phyloP scores from a whole-genome alignment of 306 rosid species.

The Inga oerstediana region DNA sequence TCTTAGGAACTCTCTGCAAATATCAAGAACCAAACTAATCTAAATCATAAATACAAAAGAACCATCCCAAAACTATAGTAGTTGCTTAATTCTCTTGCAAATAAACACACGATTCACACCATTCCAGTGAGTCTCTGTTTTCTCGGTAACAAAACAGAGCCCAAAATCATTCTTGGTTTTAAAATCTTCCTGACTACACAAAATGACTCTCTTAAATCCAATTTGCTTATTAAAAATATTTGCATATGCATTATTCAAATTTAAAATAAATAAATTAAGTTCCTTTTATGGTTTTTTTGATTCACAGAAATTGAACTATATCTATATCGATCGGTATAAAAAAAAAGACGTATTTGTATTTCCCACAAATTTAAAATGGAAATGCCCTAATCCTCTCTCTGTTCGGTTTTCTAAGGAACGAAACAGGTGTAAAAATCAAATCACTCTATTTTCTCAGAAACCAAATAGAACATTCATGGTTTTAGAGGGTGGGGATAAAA shows the following conservation, averaged over 20 bases:
- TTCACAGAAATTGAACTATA: background rate
- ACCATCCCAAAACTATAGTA: too few relatives aligned
- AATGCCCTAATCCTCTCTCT: background rate
- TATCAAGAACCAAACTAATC: background rate
- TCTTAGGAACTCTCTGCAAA: slow-evolving; percentile 29
- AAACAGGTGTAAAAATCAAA: background rate
- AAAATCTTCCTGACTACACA: background rate
- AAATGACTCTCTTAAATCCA: background rate
- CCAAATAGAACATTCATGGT: background rate
- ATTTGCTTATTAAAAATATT: background rate
- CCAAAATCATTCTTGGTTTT: background rate
- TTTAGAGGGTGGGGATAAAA: background rate
- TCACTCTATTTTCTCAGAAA: background rate
- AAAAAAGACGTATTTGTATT: background rate
- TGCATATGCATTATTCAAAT: background rate
- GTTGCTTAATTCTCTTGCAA: background rate
- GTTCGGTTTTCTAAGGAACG: background rate
- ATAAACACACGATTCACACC: too few relatives aligned
- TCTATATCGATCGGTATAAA: background rate
- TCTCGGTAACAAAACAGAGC: background rate
- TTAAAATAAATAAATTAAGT: background rate
- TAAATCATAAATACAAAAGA: background rate
- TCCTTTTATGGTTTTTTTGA: background rate
- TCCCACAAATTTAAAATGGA: background rate
- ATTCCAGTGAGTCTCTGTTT: background rate